Evolutionary conservation across 352 stramenopile species (phyloP).

Genomic region (Phytophthora aleatoria): DNA sequence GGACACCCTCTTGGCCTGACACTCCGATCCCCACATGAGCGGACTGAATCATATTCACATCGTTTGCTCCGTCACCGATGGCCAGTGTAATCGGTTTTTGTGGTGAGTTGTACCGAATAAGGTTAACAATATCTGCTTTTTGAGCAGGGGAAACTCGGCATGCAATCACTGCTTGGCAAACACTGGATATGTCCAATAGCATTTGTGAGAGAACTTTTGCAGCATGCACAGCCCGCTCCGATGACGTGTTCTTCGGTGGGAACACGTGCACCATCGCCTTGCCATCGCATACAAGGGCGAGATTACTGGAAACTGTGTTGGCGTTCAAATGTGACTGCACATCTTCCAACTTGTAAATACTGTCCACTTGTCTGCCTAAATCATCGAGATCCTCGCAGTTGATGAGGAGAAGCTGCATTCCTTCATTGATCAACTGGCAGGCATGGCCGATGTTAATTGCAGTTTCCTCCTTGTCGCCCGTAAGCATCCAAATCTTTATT

Average conservation of each 20-base stretch:
- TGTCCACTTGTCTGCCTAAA: slow-evolving; percentile 57
- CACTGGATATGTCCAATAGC: slow-evolving; percentile 58
- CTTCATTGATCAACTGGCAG: slow-evolving; percentile 72
- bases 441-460: slow-evolving; percentile 93
- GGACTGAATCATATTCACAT: slow-evolving; percentile 96
- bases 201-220: slow-evolving; percentile 56
- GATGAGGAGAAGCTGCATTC: slow-evolving; percentile 59
- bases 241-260: slow-evolving; percentile 49
- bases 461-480: slow-evolving; percentile 94
- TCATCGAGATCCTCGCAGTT: slow-evolving; percentile 54
- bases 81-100: slow-evolving; percentile 82
- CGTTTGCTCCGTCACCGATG: slow-evolving; percentile 95
- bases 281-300: slow-evolving; percentile 71
- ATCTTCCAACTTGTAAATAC: slow-evolving; percentile 45
- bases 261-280: slow-evolving; percentile 80
- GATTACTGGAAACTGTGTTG: slow-evolving; percentile 49
- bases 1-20: slow-evolving; percentile 89
- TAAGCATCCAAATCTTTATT: slow-evolving; percentile 96
- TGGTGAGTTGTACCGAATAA: slow-evolving; percentile 60
- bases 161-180: slow-evolving; percentile 75
- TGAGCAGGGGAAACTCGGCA: slow-evolving; percentile 85
- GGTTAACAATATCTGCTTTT: slow-evolving; percentile 81
- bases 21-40: slow-evolving; percentile 95
- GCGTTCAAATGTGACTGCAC: slow-evolving; percentile 53
- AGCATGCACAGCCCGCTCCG: slow-evolving; percentile 38